Percentiles rank a stretch among this genome's conserved stretches.
phyloP scores from a whole-genome alignment of 2,329 filamentous ascomycete genomes.

The Cordyceps militaris region DNA sequence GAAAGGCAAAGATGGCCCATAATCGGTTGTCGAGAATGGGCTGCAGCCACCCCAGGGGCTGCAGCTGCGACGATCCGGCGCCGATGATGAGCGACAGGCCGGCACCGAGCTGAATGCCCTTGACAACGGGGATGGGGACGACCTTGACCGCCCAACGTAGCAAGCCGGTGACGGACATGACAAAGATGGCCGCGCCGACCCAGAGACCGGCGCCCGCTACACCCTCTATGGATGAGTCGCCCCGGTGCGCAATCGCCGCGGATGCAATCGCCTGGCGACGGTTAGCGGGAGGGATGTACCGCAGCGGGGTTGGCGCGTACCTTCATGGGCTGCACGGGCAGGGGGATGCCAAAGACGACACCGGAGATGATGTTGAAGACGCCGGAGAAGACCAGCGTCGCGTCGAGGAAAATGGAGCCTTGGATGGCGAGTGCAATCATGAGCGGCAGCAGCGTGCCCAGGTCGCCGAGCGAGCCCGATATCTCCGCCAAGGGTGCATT shows the following conservation, averaged over 20 bases:
- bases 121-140: slow-evolving; percentile 81
- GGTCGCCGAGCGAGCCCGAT: slow-evolving; percentile 78
- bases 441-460: slow-evolving; percentile 83
- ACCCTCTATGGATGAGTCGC: slow-evolving; percentile 43
- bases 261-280: slow-evolving; percentile 69
- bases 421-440: slow-evolving; percentile 79
- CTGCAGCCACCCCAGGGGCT: slow-evolving; percentile 59
- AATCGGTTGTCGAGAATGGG: slow-evolving; percentile 70
- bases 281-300: background rate
- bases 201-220: slow-evolving; percentile 73
- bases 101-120: slow-evolving; percentile 90
- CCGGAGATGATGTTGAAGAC: slow-evolving; percentile 82
- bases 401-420: slow-evolving; percentile 70
- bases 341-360: slow-evolving; percentile 73
- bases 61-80: slow-evolving; percentile 62
- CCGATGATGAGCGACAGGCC: slow-evolving; percentile 77
- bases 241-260: slow-evolving; percentile 68
- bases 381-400: slow-evolving; percentile 83
- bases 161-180: slow-evolving; percentile 75
- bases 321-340: slow-evolving; percentile 87
- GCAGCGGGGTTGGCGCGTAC: slow-evolving; percentile 26
- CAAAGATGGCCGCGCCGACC: slow-evolving; percentile 63
- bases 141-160: slow-evolving; percentile 64
- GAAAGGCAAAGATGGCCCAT: slow-evolving; percentile 68
- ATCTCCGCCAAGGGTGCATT: slow-evolving; percentile 59